Evolutionary conservation across 2,329 filamentous ascomycete genomes (phyloP), one percentile per base, ranked within the genome.

Genomic region (Penicillium sp.): DNA sequence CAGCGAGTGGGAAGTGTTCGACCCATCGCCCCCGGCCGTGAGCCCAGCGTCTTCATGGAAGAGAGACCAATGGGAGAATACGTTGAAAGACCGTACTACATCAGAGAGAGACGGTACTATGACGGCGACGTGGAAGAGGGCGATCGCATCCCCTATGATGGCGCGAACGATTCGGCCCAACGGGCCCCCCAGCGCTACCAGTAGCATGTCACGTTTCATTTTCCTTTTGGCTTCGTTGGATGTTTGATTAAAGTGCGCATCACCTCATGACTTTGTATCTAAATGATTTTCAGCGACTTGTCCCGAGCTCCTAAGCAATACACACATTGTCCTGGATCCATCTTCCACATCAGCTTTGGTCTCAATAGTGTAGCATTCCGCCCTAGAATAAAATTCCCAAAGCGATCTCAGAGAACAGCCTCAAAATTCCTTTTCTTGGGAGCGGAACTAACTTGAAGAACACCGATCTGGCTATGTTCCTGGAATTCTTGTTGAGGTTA

Each of bases 41-140:
- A 76, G 54, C 64, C 74, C 43, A 77, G 75, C 54, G 69, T 75
- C n/a, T 78, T 74, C 56, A 51, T 75, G 59, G 72, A 75, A 21
- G 73, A 75, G n/a, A 71, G 70, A 36, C 68, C 72, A 22, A 71
- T 76, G 21, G 71, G 78, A 45, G 82, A 84, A 49, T 85, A 85
- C 66, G 70, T 71, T 50, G 73, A 76, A 49, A 68, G 67, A 29
- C 71, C 69, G 64, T 60, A 78, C 64, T 64, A 79, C 76, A 59
- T 71, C 60, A 63, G 71, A 44, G 72, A 72, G 34, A 67, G 71
- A 52, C 66, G 68, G 45, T 76, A 72, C 47, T 75, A 73, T 59
- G 71, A 72, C 16, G 66, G 62, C 36, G 68, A 71, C 29, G 66
- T 61, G 36, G 68, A 71, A 18, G 73, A 71, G 16, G 63, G 66